Evolutionary conservation across 345 rosid genomes (phyloP).

Genomic region (Hypericum androsaemum): DNA sequence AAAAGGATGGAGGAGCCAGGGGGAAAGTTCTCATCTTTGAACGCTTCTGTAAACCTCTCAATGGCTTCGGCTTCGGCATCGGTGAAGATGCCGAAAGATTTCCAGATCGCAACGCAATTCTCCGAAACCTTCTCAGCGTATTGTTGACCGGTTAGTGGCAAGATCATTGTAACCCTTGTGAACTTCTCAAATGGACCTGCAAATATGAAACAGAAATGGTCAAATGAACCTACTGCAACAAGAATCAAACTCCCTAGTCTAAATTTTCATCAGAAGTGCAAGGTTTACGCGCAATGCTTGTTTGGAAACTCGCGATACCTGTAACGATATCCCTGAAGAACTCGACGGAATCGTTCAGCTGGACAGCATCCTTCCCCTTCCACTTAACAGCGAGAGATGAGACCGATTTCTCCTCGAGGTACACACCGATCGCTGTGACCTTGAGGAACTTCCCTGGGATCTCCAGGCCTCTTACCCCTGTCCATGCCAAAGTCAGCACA

Average conservation of each 20-base stretch:
- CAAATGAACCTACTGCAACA: not conserved
- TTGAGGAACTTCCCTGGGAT: slow-evolving; percentile 61
- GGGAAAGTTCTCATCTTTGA: slow-evolving; percentile 53
- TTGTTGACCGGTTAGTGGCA: slow-evolving; percentile 57
- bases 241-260: not conserved
- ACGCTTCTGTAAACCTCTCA: slow-evolving; percentile 40
- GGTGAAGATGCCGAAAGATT: slow-evolving; percentile 52
- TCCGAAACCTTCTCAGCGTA: slow-evolving; percentile 68
- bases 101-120: slow-evolving; percentile 67
- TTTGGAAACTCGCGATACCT: slow-evolving; percentile 25
- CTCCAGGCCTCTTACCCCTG: slow-evolving; percentile 74
- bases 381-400: slow-evolving; percentile 51
- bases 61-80: slow-evolving; percentile 69
- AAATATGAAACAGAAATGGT: not conserved
- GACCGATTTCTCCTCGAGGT: slow-evolving; percentile 50
- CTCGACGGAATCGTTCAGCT: slow-evolving; percentile 49
- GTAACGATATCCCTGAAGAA: slow-evolving; percentile 75
- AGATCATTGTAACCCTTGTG: slow-evolving; percentile 45
- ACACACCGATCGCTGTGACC: slow-evolving; percentile 77
- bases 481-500: not conserved
- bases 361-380: slow-evolving; percentile 47
- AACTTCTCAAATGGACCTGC: slow-evolving; percentile 62
- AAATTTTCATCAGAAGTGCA: too few species aligned
- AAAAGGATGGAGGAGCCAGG: slow-evolving; percentile 72
- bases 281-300: too few species aligned